Percentiles rank a stretch among this genome's conserved stretches.
phyloP scores from a whole-genome alignment of 768 basidiomycete genomes.

The Leccinum olivaceopallidum region DNA sequence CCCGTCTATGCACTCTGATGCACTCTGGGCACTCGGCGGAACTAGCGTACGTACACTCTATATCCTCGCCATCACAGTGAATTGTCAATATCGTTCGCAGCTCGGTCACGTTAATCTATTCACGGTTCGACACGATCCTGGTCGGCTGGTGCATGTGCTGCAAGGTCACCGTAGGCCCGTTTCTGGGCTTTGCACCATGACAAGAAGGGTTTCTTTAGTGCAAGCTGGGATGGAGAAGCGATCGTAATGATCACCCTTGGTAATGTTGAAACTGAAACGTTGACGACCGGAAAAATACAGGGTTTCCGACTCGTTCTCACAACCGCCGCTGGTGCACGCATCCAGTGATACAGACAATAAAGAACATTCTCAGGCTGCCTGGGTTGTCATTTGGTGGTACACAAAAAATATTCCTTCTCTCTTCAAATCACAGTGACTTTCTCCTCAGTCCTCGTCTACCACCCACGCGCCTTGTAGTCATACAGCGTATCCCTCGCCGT shows the following conservation, averaged over 20 bases:
- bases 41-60: constrained; percentile 61
- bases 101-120: constrained; percentile 91
- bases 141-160: constrained; percentile 62
- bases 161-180: constrained; percentile 79
- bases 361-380: no score
- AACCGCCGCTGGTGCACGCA: no score
- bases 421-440: no score
- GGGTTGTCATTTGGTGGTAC: no score
- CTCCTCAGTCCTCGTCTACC: no score
- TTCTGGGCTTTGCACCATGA: constrained; percentile 77
- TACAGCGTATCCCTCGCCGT: no score
- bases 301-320: no score
- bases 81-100: constrained; percentile 42
- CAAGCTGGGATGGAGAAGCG: constrained; percentile 92
- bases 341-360: no score
- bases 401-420: no score
- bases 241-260: constrained; percentile 51
- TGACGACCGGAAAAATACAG: no score
- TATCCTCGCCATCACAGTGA: constrained; percentile 19
- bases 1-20: constrained; percentile 84
- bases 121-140: constrained; percentile 91
- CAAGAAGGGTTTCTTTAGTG: constrained; percentile 86
- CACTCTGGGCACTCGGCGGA: constrained; percentile 89
- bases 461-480: no score
- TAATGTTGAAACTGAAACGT: background rate